phyloP scores from a whole-genome alignment of 495 filamentous ascomycete species.

The Trichoderma asperelloides region DNA sequence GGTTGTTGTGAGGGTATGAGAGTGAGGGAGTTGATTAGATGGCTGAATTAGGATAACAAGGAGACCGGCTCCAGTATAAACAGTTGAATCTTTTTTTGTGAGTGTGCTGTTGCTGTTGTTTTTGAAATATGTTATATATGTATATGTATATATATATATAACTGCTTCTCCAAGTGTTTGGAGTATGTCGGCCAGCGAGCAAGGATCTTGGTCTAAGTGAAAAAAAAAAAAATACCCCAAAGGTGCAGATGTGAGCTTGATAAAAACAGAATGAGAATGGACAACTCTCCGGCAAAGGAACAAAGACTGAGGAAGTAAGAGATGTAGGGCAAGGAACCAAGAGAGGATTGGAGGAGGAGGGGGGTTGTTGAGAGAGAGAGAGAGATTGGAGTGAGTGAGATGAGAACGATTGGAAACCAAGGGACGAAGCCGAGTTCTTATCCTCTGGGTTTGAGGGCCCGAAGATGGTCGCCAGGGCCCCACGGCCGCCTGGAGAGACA shows the following conservation, averaged over 20 bases:
- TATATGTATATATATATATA: conserved; percentile 12
- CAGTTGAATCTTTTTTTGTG: conserved; percentile 8
- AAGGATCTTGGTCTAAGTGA: conserved; percentile 19
- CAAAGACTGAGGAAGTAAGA: not conserved
- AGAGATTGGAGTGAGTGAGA: conserved; percentile 17
- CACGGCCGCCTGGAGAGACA: not conserved
- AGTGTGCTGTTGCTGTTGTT: not conserved
- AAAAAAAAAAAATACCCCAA: conserved; percentile 18
- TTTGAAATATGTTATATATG: conserved; percentile 14
- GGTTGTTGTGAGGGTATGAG: conserved; percentile 12
- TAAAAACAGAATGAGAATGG: not conserved
- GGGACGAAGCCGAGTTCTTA: conserved; percentile 24
- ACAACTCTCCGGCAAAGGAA: no score
- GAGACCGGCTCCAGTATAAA: conserved; percentile 4
- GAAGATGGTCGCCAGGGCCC: not conserved
- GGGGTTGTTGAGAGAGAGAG: conserved; percentile 11
- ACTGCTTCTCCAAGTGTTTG: conserved; percentile 10
- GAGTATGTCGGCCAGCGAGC: conserved; percentile 17
- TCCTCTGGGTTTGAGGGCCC: conserved; percentile 15
- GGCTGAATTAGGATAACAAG: conserved; percentile 15
- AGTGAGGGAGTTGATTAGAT: conserved; percentile 15
- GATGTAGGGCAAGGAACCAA: not conserved
- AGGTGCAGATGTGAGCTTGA: not conserved
- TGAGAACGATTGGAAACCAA: conserved; percentile 25
- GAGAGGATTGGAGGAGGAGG: conserved; percentile 18